Evolutionary conservation across 176 grass and related monocot genomes (phyloP).

Genomic region (Calamus simplicifolius): DNA sequence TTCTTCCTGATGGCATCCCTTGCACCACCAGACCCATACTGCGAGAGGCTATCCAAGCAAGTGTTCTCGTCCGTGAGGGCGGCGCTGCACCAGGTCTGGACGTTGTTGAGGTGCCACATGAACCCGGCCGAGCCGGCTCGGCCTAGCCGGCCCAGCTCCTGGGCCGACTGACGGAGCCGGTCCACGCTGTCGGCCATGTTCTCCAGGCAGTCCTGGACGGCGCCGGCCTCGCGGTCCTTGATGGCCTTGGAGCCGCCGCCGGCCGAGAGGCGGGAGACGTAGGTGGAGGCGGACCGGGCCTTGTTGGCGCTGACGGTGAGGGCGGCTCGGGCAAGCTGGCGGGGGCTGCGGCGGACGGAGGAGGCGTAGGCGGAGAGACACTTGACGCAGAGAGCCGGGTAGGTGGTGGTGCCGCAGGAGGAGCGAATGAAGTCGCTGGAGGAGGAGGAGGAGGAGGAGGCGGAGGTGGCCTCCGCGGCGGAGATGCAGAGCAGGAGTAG

Average conservation of each 20-base stretch:
- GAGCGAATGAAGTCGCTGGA: constrained; percentile 52
- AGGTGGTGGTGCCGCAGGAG: constrained; percentile 73
- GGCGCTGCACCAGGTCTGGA: constrained; percentile 89
- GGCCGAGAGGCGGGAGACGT: constrained; percentile 32
- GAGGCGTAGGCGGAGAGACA: constrained; percentile 54
- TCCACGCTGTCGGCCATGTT: constrained; percentile 88
- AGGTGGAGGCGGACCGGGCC: constrained; percentile 53
- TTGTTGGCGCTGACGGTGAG: constrained; percentile 65
- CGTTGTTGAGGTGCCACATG: constrained; percentile 83
- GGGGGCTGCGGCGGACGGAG: constrained; percentile 43
- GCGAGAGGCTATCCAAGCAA: constrained; percentile 67
- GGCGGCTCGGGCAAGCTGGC: constrained; percentile 67
- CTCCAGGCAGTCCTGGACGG: constrained; percentile 75
- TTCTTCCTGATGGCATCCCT: constrained; percentile 48
- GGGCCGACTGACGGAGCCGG: constrained; percentile 51
- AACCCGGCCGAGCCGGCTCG: constrained; percentile 47
- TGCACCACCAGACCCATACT: constrained; percentile 40
- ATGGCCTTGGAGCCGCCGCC: background rate
- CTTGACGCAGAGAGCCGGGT: constrained; percentile 69
- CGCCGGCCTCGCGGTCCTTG: constrained; percentile 2
- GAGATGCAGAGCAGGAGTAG: constrained; percentile 18
- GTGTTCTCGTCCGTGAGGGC: constrained; percentile 97
- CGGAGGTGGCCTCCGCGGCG: background rate
- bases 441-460: background rate
- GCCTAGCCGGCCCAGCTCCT: constrained; percentile 45